Conservation (phyloP, 2,329 filamentous ascomycete genomes). For the Trichoderma gracile region DNA sequence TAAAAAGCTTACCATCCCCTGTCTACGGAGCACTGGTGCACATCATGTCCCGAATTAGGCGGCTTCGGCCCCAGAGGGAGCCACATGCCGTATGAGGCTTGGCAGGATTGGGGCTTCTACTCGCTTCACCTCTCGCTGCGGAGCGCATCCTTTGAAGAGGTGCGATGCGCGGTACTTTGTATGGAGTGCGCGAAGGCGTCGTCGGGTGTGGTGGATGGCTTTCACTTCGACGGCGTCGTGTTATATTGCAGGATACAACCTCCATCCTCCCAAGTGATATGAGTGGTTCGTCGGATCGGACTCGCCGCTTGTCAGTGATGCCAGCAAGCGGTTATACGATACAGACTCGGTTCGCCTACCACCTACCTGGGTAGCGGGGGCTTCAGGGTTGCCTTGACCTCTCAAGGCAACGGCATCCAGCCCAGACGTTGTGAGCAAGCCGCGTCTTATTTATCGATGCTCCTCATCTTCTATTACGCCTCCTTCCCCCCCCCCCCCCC, state of each 20-base stretch:
- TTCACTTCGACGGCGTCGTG: neutral
- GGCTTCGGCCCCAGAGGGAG: constrained; percentile 28
- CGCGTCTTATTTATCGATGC: neutral
- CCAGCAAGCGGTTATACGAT: neutral
- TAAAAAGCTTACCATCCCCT: constrained; percentile 27
- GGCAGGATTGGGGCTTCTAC: constrained; percentile 29
- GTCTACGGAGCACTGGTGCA: constrained; percentile 26
- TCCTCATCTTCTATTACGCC: neutral
- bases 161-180: neutral
- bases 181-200: neutral
- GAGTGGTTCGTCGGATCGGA: constrained; percentile 13
- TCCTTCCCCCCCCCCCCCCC: too few species aligned
- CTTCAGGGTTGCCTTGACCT: constrained; percentile 1
- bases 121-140: neutral
- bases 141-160: too few species aligned
- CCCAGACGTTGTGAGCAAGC: neutral
- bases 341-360: constrained; percentile 9
- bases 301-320: constrained; percentile 12
- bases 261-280: neutral
- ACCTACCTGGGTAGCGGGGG: neutral
- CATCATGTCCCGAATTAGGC: constrained; percentile 31
- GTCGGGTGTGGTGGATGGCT: neutral
- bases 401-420: neutral
- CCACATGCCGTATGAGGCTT: constrained; percentile 37
- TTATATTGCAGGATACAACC: neutral